Conservation (phyloP, 176 grass and related monocot genomes). For the Cenchrus fungigraminus region DNA sequence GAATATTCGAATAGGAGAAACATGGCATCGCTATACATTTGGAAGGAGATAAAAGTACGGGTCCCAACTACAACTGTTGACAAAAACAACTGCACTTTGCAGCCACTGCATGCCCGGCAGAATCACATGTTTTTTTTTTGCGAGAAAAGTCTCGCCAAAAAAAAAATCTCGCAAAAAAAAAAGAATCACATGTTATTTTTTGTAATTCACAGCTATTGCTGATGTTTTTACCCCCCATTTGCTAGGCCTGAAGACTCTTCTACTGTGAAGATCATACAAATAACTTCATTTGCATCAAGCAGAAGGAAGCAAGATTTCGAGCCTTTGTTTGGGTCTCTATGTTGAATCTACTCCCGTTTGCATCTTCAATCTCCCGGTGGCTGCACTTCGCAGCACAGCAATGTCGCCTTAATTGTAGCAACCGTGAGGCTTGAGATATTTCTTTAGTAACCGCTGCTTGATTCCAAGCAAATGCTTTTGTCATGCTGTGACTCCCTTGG, state of each 20-base stretch:
- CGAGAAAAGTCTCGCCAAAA: too few relatives aligned
- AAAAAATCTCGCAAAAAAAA: too few relatives aligned
- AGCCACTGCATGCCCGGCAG: too few relatives aligned
- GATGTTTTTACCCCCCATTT: neutral
- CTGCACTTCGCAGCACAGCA: neutral
- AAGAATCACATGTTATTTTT: too few relatives aligned
- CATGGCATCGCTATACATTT: too few relatives aligned
- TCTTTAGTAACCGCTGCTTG: neutral
- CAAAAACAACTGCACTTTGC: too few relatives aligned
- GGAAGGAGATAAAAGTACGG: too few relatives aligned
- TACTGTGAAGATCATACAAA: neutral
- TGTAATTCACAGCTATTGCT: neutral
- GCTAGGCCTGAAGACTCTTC: neutral
- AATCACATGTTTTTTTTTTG: too few relatives aligned
- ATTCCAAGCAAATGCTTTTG: neutral
- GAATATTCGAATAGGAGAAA: too few relatives aligned
- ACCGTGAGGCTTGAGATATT: neutral
- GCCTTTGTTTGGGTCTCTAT: too few relatives aligned
- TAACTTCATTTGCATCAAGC: neutral
- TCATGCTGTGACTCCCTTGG: neutral
- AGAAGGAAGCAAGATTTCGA: neutral
- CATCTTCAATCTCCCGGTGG: neutral
- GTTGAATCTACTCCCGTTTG: neutral
- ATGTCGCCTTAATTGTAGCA: neutral
- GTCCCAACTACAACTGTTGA: too few relatives aligned